Evolutionary conservation across 2,329 filamentous ascomycete species (phyloP).

Genomic region (Aureobasidium sp.): DNA sequence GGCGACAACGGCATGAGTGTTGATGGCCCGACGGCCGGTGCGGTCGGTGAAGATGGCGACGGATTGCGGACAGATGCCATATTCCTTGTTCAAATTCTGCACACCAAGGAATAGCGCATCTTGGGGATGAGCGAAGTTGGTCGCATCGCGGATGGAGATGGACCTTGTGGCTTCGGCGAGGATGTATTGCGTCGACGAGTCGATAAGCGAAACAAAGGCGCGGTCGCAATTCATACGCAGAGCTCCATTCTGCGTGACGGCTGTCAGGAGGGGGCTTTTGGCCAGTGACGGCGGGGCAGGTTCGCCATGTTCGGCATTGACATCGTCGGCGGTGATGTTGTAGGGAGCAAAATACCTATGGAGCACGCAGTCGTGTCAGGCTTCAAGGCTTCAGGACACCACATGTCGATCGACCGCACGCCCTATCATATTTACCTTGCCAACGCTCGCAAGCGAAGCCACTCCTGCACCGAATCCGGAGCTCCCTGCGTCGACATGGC

Average conservation of each 20-base stretch:
- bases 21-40: constrained; percentile 20
- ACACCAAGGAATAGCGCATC: constrained; percentile 30
- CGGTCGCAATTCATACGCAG: constrained; percentile 29
- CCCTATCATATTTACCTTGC: not conserved
- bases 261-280: constrained; percentile 7
- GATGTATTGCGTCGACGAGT: constrained; percentile 30
- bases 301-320: not conserved
- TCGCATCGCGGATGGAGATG: constrained; percentile 22
- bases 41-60: constrained; percentile 28
- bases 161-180: constrained; percentile 33
- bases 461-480: constrained; percentile 3
- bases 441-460: constrained; percentile 4
- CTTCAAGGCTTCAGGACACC: not conserved
- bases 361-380: not conserved
- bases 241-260: constrained; percentile 30
- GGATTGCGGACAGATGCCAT: constrained; percentile 28
- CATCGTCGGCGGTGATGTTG: constrained; percentile 7
- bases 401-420: too few species aligned
- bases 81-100: constrained; percentile 22
- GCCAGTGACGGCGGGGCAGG: not conserved
- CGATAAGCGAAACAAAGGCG: constrained; percentile 32
- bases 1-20: constrained; percentile 24
- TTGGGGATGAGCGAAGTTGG: constrained; percentile 17
- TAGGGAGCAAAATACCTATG: not conserved
- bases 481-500: not conserved